Base-by-base conservation (phyloP, 2,329 filamentous ascomycete genomes). In the Colletotrichum trifolii region DNA sequence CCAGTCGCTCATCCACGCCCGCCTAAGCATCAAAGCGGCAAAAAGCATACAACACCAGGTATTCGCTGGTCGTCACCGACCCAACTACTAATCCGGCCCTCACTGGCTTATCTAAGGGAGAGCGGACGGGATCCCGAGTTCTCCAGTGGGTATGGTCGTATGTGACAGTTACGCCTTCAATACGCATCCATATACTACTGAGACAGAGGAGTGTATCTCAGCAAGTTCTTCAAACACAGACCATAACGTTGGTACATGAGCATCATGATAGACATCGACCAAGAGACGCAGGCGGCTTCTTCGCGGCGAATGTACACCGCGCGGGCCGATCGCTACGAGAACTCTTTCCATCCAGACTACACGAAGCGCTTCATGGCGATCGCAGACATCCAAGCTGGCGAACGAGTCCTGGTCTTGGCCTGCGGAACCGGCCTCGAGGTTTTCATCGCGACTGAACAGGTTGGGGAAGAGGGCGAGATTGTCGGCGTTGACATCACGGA, bases 401-500 rank as follows among this genome's bases (percentile, higher is more conserved):
- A 76, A 43, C 68, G 63, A 25, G 64, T 77, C 33, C 73, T 78
- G 4, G 67, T 70, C 38, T 71, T 76, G n/a, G 74, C 71, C 36
- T 78, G 76, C 62, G 76, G 76, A n/a, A 78, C 76, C 10, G 76
- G 74, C 6, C 67, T 77, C 3, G 75, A 76, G 17, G 68, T 70
- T 8, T 72, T 73, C 54, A 68, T 73, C 13, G 72, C 74, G n/a
- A 74, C 73, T 2, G 69, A 71, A 2, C 43, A 36, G 4, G 69
- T 75, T 9, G 72, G 73, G 9, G 67, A 70, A 2, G 46, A 66
- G 2, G 77, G 74, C 8, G 50, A 60, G 36, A 68, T 78, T 13
- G 45, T 75, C 8, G 76, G 70, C 15, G 69, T 77, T n/a, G 76
- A 78, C 60, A 67, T 72, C 39, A 74, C 73, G 2, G 47, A 64